Conservation (phyloP, 164 flowering plant genomes). For the Magnolia officinalis region DNA sequence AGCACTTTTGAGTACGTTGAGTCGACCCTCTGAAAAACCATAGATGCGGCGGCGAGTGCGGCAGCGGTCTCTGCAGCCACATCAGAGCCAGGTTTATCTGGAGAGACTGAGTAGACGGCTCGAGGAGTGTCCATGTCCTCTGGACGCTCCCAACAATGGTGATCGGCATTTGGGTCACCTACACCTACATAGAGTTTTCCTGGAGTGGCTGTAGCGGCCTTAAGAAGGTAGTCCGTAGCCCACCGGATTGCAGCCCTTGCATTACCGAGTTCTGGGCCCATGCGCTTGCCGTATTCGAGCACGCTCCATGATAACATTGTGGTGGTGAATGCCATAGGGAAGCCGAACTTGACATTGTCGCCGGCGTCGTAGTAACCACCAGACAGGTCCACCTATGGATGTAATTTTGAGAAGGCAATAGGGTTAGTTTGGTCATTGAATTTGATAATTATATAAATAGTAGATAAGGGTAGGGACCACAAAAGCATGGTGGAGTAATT, state of each 20-base stretch:
- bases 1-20: constrained; percentile 46
- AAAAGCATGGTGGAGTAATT: neutral
- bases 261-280: constrained; percentile 45
- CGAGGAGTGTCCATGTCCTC: constrained; percentile 84
- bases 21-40: constrained; percentile 60
- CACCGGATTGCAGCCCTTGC: constrained; percentile 67
- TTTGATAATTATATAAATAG: neutral
- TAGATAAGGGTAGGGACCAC: neutral
- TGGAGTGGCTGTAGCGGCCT: constrained; percentile 64
- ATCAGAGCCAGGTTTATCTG: constrained; percentile 70
- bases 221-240: constrained; percentile 86
- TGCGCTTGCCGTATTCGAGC: constrained; percentile 58
- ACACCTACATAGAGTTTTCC: constrained; percentile 79
- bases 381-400: constrained; percentile 60
- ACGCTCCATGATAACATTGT: constrained; percentile 90
- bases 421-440: neutral
- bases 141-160: constrained; percentile 86
- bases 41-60: constrained; percentile 79
- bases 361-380: constrained; percentile 98
- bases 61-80: constrained; percentile 91
- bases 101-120: constrained; percentile 54
- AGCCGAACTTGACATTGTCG: constrained; percentile 88
- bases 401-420: neutral
- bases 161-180: constrained; percentile 79
- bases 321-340: constrained; percentile 92